Base-by-base conservation (phyloP, 1,139 yeast species). In the Yamadazyma dendronema region DNA sequence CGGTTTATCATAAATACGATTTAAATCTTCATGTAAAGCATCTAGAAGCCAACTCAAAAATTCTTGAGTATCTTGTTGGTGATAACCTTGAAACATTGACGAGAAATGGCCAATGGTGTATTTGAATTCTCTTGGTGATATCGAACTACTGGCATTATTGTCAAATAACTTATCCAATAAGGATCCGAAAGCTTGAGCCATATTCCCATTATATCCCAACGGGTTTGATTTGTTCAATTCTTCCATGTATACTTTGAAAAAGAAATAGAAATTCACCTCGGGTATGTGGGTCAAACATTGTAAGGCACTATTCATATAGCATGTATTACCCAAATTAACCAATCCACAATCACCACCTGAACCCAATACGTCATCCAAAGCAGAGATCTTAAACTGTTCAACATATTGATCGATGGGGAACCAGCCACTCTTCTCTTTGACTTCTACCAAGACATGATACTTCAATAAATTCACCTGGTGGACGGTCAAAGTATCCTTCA, bases 21-120 rank as follows among this genome's bases (percentile, higher is more conserved):
- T 92, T 49, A 92, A 71, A 59, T 92, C 98, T 57, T 92, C 98
- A 54, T 92, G 98, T 31, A 92, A 69, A 5, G 96, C 94, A 61
- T 92, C 98, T 30, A 92, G 67, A 29, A 92, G 61, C 73, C 88
- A 92, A 29, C 96, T 90, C 38, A 92, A 67, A 53, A 92, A 84
- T 57, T 92, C 98, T 58, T 92, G 98, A 1, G 97, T 87, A 57
- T 92, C 98, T 56, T 92, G 98, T 59, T 92, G 98, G 49, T 78
- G 79, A 52, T 84, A 89, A 0, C 95, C 96, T 0, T 88, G 75
- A 65, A 92, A 92, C 77, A 87, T 78, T 1, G 84, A 76, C 30
- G 89, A 84, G 54, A 76, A 85, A 40, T 81, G 75, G 0, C 97
- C 97, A 30, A 92, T 74, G 0, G 87, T 81, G 26, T 74, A 67